phyloP scores from a whole-genome alignment of 176 grass and related monocot species.

The Lolium perenne region DNA sequence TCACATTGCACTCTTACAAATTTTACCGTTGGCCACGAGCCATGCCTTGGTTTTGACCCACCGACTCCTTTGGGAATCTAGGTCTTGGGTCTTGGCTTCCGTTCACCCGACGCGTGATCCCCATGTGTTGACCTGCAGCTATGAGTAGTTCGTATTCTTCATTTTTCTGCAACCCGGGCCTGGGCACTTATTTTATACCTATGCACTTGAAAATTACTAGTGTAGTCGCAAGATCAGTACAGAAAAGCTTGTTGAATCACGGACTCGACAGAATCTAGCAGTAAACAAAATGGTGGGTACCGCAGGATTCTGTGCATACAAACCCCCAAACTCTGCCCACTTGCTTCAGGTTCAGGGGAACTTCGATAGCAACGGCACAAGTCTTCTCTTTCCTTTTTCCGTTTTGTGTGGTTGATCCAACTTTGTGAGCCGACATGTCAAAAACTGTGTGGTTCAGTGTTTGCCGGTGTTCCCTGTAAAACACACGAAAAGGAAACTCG shows the following conservation, averaged over 20 bases:
- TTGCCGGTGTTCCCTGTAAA: neutral
- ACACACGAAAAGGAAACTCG: neutral
- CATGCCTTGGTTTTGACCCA: neutral
- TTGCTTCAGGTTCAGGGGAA: neutral
- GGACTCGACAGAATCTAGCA: neutral
- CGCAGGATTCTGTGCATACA: neutral
- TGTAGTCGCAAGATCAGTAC: too few relatives aligned
- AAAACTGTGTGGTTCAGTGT: neutral
- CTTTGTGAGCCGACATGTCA: neutral
- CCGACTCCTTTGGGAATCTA: neutral
- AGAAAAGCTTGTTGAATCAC: neutral
- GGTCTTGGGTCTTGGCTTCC: neutral
- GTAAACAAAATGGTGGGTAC: neutral
- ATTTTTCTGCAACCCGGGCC: neutral
- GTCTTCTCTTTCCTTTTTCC: neutral
- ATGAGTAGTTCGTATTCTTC: neutral
- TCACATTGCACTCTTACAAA: neutral
- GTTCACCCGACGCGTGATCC: conserved; percentile 14
- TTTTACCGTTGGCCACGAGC: neutral
- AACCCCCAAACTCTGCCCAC: too few relatives aligned
- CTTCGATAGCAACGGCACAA: too few relatives aligned
- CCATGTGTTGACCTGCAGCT: conserved; percentile 2
- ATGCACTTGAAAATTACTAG: too few relatives aligned
- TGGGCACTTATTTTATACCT: too few relatives aligned
- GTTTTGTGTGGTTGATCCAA: neutral